Evolutionary conservation across 2,329 filamentous ascomycete genomes (phyloP), one percentile per base, ranked within the genome.

Genomic region (Ophiocordyceps camponoti-rufipedis): DNA sequence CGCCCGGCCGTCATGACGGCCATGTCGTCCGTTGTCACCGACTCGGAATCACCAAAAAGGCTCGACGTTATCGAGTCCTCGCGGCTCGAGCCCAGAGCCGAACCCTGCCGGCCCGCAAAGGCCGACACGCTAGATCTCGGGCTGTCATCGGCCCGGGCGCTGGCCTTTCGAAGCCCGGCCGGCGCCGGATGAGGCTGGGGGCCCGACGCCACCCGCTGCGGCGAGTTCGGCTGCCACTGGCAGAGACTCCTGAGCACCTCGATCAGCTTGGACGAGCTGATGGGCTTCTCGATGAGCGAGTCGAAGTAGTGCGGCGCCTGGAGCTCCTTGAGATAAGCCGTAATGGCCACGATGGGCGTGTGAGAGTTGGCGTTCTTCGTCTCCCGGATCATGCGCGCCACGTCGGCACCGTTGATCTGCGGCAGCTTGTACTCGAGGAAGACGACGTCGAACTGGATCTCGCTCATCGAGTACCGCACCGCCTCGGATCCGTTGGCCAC

Each of bases 371-470:
- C 78, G 59, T 95, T 95, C 66, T 89, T 91, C 1, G 89, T 95
- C 58, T 96, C 89, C 43, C 91, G 80, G 53, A 98, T 87, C 91
- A 98, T 98, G 32, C 91, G 82, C 44, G 91, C 89, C 47, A 98
- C 85, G 58, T 98, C 91, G 12, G 86, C 84, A 23, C 91, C 91
- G 54, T 87, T 96, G 56, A 96, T 87, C 57, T 94, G 86, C 10
- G 91, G 89, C 42, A 98, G 69, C 59, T 89, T 93, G 66, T 87
- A 95, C 63, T 98, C 91, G 62, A 94, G 89, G 70, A 98, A 91
- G 59, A 98, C 95, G 54, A 95, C 86, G 62, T 98, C 91, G 57
- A 96, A 98, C 57, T 96, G 94, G 58, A 98, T 89, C 58, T 96
- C 89, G 56, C 89, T 89, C 71, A 94, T 85, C 28, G 91, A 87